A percentile compares a stretch with the other conserved stretches of the same genome.
Conservation (phyloP, 2,329 filamentous ascomycete genomes). For the Colletotrichum cordylinicola region DNA sequence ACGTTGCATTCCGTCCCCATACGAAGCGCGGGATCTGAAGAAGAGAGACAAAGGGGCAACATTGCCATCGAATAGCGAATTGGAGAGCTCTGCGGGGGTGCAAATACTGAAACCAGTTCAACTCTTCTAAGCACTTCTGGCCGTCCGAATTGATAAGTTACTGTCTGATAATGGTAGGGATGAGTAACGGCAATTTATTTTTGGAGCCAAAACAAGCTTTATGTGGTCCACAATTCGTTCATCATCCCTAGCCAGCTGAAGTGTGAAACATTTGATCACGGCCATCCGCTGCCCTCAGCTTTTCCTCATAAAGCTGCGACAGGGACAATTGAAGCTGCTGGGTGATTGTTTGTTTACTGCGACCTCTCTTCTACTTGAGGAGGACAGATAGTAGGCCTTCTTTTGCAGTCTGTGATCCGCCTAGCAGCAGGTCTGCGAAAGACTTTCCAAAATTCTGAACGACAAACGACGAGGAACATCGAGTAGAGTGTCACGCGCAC, state of each 20-base stretch:
- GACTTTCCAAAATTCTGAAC: neutral
- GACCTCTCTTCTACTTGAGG: neutral
- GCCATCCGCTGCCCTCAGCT: neutral
- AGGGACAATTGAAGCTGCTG: neutral
- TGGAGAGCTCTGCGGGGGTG: neutral
- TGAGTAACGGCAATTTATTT: constrained; percentile 4
- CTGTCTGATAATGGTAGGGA: neutral
- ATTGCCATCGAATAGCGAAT: neutral
- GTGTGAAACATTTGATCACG: neutral
- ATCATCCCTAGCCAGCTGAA: neutral
- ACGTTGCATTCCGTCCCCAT: neutral
- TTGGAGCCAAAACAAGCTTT: constrained; percentile 10
- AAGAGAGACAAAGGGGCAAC: neutral
- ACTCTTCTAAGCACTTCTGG: neutral
- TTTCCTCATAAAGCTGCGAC: neutral
- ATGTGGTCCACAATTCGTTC: neutral
- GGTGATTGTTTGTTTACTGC: neutral
- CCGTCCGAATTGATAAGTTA: neutral
- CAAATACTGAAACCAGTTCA: neutral
- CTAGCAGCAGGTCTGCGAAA: neutral
- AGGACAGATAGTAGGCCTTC: fast-evolving
- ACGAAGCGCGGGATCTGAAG: neutral
- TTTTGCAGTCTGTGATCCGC: neutral
- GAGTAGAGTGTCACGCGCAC: neutral
- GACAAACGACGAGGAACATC: neutral